phyloP scores from a whole-genome alignment of 2,329 filamentous ascomycete genomes.

The Botryotinia convoluta region DNA sequence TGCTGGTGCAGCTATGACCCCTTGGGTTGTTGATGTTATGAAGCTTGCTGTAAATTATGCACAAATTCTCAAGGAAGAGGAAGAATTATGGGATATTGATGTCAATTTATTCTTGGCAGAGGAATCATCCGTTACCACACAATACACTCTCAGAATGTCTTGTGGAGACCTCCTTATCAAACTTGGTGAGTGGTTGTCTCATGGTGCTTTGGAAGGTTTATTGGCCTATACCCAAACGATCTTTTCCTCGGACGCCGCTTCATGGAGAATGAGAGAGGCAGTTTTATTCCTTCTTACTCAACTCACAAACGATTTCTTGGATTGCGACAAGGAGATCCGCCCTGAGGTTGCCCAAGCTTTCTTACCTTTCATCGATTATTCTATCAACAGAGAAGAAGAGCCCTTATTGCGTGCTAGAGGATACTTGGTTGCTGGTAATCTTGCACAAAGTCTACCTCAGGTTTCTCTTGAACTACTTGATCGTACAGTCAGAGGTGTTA shows the following conservation, averaged over 20 bases:
- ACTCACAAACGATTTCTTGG: constrained; percentile 77
- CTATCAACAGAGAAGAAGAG: constrained; percentile 66
- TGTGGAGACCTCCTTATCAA: constrained; percentile 92
- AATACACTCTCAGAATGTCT: constrained; percentile 92
- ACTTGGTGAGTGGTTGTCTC: constrained; percentile 82
- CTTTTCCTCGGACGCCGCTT: constrained; percentile 55
- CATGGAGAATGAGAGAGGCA: constrained; percentile 70
- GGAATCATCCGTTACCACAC: constrained; percentile 89
- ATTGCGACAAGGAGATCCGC: constrained; percentile 70
- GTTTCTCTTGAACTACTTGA: constrained; percentile 64
- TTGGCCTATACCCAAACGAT: constrained; percentile 72
- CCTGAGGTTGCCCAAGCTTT: constrained; percentile 69
- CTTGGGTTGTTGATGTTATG: constrained; percentile 87
- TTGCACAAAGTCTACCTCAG: constrained; percentile 66
- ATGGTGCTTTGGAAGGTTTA: constrained; percentile 73
- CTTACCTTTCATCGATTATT: constrained; percentile 75
- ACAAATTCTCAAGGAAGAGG: constrained; percentile 87
- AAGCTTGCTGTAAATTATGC: constrained; percentile 81
- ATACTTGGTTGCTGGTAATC: constrained; percentile 77
- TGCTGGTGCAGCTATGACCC: constrained; percentile 58
- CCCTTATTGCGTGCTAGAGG: constrained; percentile 82
- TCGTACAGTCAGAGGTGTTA: constrained; percentile 71
- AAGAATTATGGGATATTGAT: constrained; percentile 94
- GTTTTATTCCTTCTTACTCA: constrained; percentile 83
- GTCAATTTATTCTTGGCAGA: constrained; percentile 94